Base-by-base conservation (phyloP, 2,329 filamentous ascomycete species). In the Fusarium sp. region DNA sequence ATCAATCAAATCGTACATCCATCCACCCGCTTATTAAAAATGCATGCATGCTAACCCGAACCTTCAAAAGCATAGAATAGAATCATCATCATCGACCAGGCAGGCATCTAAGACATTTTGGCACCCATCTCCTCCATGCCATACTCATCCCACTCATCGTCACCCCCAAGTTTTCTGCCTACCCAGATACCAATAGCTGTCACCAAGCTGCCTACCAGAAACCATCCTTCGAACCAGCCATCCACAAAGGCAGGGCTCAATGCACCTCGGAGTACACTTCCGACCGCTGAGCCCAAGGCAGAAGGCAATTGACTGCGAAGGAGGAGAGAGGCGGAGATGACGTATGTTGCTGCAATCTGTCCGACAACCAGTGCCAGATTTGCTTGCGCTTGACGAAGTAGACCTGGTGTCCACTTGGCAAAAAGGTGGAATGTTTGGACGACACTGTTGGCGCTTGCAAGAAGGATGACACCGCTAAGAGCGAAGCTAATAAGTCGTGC, bases 141-240 rank as follows among this genome's bases (percentile, higher is more conserved):
- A 74, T 86, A 82, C 76, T 88, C 86, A 73, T 89, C 87, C 83
- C 85, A 88, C 63, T 89, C 88, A 49, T 90, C 88, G 67, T 84
- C 84, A 5, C 81, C 80, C 0, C 80, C 82, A 4, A 93, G 82
- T 76, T 88, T 90, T 66, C 88, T 85, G 1, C 92, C 91, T 6
- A 94, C 77, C 85, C 91, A 92, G 24, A 97, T 89, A 0, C 92
- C 93, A n/a, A 87, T 76, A 2, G 86, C 89, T 2, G 93, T 96
- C 15, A 86, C 76, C 1, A 84, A 82, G 67, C 90, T 91, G 8
- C 91, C 91, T 5, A 90, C 77, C 59, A 97, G 79, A 78, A 97
- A 97, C 90, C 93, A 95, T 10, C 89, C 90, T 78, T 97, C 94
- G 73, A 97, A 97, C 94, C 94, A 97, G 30, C 88, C 85, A 75